Evolutionary conservation across 371 early-diverging fungal genomes (phyloP), one percentile per base, ranked within the genome.

Genomic region (Smittium culicis): DNA sequence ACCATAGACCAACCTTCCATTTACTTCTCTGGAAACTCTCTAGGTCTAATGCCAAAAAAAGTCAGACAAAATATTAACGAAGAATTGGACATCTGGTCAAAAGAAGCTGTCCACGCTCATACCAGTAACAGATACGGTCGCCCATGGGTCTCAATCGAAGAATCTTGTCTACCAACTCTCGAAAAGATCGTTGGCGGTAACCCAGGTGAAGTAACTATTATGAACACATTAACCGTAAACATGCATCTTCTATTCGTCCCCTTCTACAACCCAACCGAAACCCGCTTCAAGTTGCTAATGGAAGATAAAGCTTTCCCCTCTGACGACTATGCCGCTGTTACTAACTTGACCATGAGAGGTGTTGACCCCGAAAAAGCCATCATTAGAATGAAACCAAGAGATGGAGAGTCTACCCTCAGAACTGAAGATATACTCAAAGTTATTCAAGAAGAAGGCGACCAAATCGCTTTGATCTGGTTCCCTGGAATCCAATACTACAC

Each of bases 401-500:
- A 75, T 28, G 93, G 93, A 24, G 93, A 93, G 67, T 66, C 67
- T 31, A 78, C 77, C 0, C 72, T 93, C 62, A 80, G 86, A 29
- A 86, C 86, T 0, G 85, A 90, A 65, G 94, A 95, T 72, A 92
- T 97, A 65, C 70, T 93, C 57, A 77, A 81, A 0, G 69, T 76
- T 0, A 91, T 98, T 62, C 81, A 82, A 64, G 74, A 83, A 56
- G 80, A 86, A 34, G 91, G 93, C 14, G 81, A 86, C 60, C 68
- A 73, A 17, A 88, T 92, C 68, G 93, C 98, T 3, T 79, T 96
- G 17, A 88, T 98, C 0, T 74, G 93, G 74, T 84, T 96, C 60
- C 83, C 88, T 54, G 96, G 95, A n/a, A 78, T 98, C 33, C 95
- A 98, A 73, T 98, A 90, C 73, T 95, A 94, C 76, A 94, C 96